Evolutionary conservation across 352 stramenopile genomes (phyloP).

Genomic region (Globisporangium solare): DNA sequence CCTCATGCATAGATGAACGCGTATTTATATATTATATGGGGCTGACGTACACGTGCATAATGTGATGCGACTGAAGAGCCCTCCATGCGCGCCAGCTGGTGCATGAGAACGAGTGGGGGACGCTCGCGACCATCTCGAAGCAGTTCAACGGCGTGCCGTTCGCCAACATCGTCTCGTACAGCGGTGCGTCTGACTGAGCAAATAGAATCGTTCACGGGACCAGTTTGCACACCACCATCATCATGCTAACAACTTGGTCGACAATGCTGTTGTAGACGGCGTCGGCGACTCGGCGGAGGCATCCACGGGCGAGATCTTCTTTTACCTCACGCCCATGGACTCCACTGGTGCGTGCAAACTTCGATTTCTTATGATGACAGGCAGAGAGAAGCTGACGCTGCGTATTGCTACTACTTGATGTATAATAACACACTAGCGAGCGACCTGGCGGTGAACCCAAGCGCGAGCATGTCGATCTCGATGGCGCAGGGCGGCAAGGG

Average conservation of each 20-base stretch:
- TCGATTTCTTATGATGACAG: neutral
- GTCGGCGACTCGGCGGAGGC: slow-evolving; percentile 39
- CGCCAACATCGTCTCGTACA: slow-evolving; percentile 61
- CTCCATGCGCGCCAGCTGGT: slow-evolving; percentile 58
- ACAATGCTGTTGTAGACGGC: slow-evolving; percentile 33
- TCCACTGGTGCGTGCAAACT: slow-evolving; percentile 19
- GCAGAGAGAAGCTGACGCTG: neutral
- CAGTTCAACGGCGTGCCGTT: slow-evolving; percentile 51
- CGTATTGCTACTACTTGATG: neutral
- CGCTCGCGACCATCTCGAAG: slow-evolving; percentile 55
- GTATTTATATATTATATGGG: neutral
- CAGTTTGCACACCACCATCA: neutral
- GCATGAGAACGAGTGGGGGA: slow-evolving; percentile 60
- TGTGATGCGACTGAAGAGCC: slow-evolving; percentile 14
- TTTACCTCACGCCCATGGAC: slow-evolving; percentile 66
- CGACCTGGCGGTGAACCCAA: slow-evolving; percentile 51
- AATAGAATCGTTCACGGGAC: neutral
- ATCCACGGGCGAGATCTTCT: slow-evolving; percentile 61
- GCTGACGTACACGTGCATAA: neutral
- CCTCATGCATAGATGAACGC: neutral
- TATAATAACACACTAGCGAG: slow-evolving; percentile 14
- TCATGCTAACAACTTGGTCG: neutral
- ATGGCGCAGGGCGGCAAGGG: slow-evolving; percentile 42
- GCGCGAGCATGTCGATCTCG: slow-evolving; percentile 53
- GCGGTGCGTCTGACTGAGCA: slow-evolving; percentile 26